A percentile compares a stretch with the other conserved stretches of the same genome.
Conservation (phyloP, 106 monocot species). For the Apostasia ramifera region DNA sequence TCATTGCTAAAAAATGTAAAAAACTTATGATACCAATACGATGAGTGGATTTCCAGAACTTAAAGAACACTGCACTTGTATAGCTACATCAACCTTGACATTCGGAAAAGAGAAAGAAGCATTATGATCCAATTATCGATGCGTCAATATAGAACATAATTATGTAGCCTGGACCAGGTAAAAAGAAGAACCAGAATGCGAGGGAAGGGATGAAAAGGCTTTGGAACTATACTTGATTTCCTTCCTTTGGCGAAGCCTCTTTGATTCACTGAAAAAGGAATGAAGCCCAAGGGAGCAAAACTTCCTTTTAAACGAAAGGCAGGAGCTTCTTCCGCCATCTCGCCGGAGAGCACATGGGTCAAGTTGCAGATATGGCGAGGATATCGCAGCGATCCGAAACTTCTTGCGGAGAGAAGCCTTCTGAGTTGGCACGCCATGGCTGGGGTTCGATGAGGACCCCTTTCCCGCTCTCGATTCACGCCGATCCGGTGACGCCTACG, state of each 20-base stretch:
- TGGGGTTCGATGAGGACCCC: not conserved
- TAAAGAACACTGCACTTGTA: too few relatives aligned
- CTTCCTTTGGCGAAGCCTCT: slow-evolving; percentile 63
- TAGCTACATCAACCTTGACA: too few relatives aligned
- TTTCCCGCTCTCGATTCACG: too few relatives aligned
- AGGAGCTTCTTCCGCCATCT: not conserved
- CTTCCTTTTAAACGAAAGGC: not conserved
- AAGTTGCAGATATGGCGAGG: slow-evolving; percentile 21
- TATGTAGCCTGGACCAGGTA: too few relatives aligned
- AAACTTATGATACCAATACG: too few relatives aligned
- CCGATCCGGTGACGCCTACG: too few relatives aligned
- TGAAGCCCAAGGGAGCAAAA: not conserved
- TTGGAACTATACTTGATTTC: slow-evolving; percentile 39
- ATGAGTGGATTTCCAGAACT: too few relatives aligned
- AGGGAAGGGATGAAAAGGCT: not conserved
- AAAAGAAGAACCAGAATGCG: not conserved
- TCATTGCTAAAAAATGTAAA: too few relatives aligned
- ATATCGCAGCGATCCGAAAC: slow-evolving; percentile 11
- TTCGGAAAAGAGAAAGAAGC: too few relatives aligned
- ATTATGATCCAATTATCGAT: too few relatives aligned
- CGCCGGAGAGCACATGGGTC: slow-evolving; percentile 8
- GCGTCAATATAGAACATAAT: too few relatives aligned
- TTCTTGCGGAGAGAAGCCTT: slow-evolving; percentile 22
- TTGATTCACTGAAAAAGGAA: slow-evolving; percentile 18
- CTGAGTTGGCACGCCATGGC: slow-evolving; percentile 32